Base-by-base conservation (phyloP, 306 rosid species). In the Spatholobus suberectus region DNA sequence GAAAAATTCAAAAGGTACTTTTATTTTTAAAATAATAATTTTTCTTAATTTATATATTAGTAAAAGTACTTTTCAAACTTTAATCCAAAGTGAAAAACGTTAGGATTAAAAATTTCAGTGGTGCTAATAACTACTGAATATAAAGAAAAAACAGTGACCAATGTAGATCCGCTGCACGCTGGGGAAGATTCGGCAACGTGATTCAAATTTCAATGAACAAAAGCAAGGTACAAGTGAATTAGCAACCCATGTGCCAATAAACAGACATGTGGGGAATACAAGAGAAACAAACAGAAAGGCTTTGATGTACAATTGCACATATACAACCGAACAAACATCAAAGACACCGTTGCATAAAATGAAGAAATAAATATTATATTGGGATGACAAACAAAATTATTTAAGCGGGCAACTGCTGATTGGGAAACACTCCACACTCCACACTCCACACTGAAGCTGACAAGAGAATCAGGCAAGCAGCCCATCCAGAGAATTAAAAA, bases 231-330 rank as follows among this genome's bases (percentile, higher is more conserved):
- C 49, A 20, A 21, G 21, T 73, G 66, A 79, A 40, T 67, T 59
- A 59, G 80, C 85, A 83, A 37, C 24, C 78, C 89, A 87, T 80
- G 85, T 80, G 87, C 69, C 17, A 43, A 2, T 70, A 62, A 24
- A 49, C 80, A 82, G 59, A 43, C 65, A 46, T 58, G 85, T 52
- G 82, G 71, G 38, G 67, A 49, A 75, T 62, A 55, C 77, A 70
- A 35, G 68, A 62, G 51, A 76, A 76, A 79, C 73, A 70, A 65
- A 80, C 47, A n/a, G 40, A 51, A 75, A 62, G 46, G 62, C 46
- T 32, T 58, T 77, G 74, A 62, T 59, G 74, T 17, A 24, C 46
- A 67, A 37, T 8, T 5, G 20, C 20, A 40, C 75, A 49, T 18
- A 41, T 54, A 37, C 23, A 49, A 37, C 63, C n/a, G 12, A 76